Percentiles rank a stretch among this genome's conserved stretches.
Conservation (phyloP, 2,329 filamentous ascomycete genomes). For the Apiospora aurea region DNA sequence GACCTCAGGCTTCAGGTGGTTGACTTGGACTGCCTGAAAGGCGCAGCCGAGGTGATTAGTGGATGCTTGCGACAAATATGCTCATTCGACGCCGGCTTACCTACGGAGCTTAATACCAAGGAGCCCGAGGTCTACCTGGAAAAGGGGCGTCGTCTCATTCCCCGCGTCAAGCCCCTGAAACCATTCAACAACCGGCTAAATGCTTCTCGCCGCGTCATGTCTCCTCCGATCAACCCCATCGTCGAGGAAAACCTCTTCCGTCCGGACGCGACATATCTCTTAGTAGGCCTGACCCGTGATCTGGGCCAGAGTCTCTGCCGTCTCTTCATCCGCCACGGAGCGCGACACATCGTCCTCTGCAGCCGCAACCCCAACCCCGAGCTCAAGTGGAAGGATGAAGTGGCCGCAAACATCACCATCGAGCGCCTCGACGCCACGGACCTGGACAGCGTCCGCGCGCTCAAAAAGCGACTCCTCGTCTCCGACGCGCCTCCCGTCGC, state of each 20-base stretch:
- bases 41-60: constrained; percentile 29
- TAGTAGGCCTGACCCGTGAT: constrained; percentile 52
- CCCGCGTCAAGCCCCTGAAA: constrained; percentile 49
- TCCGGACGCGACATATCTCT: constrained; percentile 46
- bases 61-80: constrained; percentile 32
- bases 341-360: constrained; percentile 47
- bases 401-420: constrained; percentile 37
- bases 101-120: constrained; percentile 37
- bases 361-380: constrained; percentile 45
- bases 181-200: constrained; percentile 48
- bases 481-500: constrained; percentile 41
- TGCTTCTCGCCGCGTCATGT: constrained; percentile 45
- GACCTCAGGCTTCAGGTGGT: constrained; percentile 38
- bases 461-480: constrained; percentile 35
- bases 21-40: constrained; percentile 34
- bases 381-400: constrained; percentile 43
- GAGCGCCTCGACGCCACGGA: constrained; percentile 39
- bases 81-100: background rate
- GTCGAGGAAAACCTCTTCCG: constrained; percentile 38
- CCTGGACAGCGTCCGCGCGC: constrained; percentile 36
- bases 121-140: constrained; percentile 50
- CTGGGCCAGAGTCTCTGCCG: constrained; percentile 52
- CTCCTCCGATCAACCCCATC: constrained; percentile 36
- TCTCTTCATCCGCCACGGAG: constrained; percentile 47
- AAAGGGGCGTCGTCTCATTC: constrained; percentile 42